Evolutionary conservation across 139 green algal species (phyloP).

Genomic region (Haematococcus lacustris): DNA sequence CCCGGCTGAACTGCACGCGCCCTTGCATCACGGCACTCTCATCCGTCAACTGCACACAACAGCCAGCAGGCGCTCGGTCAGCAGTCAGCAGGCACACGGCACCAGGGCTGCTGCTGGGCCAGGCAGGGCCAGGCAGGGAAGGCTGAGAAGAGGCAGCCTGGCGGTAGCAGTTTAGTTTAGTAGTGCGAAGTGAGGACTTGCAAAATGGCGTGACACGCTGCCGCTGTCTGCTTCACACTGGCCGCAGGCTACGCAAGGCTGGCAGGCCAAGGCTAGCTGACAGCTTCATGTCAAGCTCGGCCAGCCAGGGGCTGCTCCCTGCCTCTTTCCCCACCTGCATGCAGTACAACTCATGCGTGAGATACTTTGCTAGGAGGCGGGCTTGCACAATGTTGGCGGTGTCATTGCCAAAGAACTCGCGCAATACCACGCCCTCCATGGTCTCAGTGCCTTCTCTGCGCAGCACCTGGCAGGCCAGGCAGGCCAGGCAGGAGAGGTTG

Average conservation of each 20-base stretch:
- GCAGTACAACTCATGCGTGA: constrained; percentile 35
- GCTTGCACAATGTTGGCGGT: constrained; percentile 12
- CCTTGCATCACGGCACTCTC: constrained; percentile 24
- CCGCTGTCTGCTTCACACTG: background rate
- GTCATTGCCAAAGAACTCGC: constrained; percentile 31
- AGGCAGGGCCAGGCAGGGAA: background rate
- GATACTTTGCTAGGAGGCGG: constrained; percentile 30
- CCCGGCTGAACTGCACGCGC: constrained; percentile 25
- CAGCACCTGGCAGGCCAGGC: background rate
- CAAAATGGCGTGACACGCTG: background rate
- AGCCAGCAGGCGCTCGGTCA: background rate
- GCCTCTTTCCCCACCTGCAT: constrained; percentile 12
- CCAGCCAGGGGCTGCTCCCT: too few species aligned
- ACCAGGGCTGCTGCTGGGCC: background rate
- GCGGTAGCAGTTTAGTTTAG: background rate
- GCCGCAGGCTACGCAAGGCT: background rate
- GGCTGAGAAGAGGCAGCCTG: background rate
- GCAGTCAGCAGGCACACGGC: background rate
- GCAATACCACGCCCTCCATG: constrained; percentile 22
- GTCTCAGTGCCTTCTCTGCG: constrained; percentile 2
- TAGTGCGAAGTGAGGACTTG: background rate
- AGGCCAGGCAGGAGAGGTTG: background rate
- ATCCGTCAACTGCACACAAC: constrained; percentile 17
- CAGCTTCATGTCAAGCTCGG: background rate
- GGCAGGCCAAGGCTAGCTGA: background rate